Base-by-base conservation (phyloP, 306 rosid genomes). In the Begonia loranthoides region DNA sequence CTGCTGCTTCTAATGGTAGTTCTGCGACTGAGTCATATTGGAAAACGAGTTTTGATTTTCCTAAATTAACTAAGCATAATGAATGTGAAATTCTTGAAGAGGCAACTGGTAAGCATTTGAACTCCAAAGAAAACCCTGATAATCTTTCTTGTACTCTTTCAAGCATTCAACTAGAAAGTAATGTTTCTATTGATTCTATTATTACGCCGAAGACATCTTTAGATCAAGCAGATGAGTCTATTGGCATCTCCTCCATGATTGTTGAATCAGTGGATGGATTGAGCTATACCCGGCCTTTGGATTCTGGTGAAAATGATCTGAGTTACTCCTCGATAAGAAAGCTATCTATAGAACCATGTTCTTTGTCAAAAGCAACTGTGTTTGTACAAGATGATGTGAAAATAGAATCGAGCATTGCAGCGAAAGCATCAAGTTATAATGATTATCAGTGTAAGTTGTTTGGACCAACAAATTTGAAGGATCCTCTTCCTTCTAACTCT, bases 261-360 rank as follows among this genome's bases (percentile, higher is more conserved):
- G 70, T 65, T 71, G 79, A 75, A 40, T 64, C 92, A 48, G 53
- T 83, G 52, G 76, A 69, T 62, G 75, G 71, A 61, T 60, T 66
- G 41, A 51, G 60, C 54, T 76, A 70, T 58, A 65, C 54, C 49
- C 64, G 66, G 69, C 74, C 58, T 62, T 76, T 60, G 74, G 87
- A 92, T 68, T 93, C 99, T 45, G 70, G 69, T 66, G 64, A 62
- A 54, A 78, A 63, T 71, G 75, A 56, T 55, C 59, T 65, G 50
- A 77, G 63, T 70, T 77, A 69, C 67, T 67, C 74, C 22, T 51
- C 61, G 54, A 66, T 59, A 41, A 47, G 66, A 61, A 64, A 67
- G 62, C 54, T 71, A 43, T 64, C 77, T 49, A 36, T 41, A 7
- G 78, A 69, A 39, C 57, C 79, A 12, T 52, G 55, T 76, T 49